phyloP scores from a whole-genome alignment of 169 alveolate species.

The Plasmodium relictum region DNA sequence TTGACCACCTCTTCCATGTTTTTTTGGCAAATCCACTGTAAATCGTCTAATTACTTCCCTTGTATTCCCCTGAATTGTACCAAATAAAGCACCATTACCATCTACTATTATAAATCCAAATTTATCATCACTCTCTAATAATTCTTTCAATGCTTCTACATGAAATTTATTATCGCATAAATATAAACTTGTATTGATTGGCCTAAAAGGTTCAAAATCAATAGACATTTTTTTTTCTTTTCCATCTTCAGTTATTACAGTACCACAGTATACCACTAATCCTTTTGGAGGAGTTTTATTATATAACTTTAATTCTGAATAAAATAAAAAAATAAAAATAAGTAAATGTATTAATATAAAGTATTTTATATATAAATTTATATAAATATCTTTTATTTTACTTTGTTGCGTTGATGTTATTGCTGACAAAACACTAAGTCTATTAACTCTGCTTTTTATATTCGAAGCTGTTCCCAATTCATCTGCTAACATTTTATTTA shows the following conservation, averaged over 20 bases:
- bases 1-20: conserved; percentile 99
- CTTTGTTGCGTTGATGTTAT: conserved; percentile 98
- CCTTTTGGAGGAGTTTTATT: conserved; percentile 98
- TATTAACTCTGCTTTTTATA: conserved; percentile 97
- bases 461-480: conserved; percentile 98
- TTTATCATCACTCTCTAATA: conserved; percentile 95
- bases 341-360: neutral
- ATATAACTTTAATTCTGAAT: conserved; percentile 93
- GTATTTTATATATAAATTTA: neutral
- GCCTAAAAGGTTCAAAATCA: conserved; percentile 99
- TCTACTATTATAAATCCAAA: conserved; percentile 99
- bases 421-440: conserved; percentile 98
- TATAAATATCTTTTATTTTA: conserved; percentile 55
- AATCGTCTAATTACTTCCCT: conserved; percentile 93
- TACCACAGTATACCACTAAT: conserved; percentile 97
- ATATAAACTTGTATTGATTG: conserved; percentile 97
- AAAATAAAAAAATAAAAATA: neutral
- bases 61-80: conserved; percentile 96
- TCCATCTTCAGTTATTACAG: conserved; percentile 96
- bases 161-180: conserved; percentile 98
- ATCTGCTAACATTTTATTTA: conserved; percentile 95
- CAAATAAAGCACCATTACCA: conserved; percentile 98
- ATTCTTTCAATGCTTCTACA: conserved; percentile 92
- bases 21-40: conserved; percentile 98
- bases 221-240: conserved; percentile 96